Conservation (phyloP, 495 filamentous ascomycete species). For the Tetracladium setigerum region DNA sequence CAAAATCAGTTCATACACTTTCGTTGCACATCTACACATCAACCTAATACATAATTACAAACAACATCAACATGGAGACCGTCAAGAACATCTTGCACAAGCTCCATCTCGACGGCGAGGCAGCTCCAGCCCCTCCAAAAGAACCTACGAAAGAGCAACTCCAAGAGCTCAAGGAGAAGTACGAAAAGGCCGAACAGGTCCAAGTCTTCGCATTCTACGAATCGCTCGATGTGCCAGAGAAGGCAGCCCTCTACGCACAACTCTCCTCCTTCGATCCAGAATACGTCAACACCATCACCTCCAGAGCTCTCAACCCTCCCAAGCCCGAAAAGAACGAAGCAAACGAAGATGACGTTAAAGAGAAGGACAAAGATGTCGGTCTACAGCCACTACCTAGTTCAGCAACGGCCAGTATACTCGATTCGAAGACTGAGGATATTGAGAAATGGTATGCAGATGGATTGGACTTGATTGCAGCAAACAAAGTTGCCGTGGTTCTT, state of each 20-base stretch:
- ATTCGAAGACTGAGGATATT: conserved; percentile 74
- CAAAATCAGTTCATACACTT: too few species aligned
- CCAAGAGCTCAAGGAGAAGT: conserved; percentile 67
- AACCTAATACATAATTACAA: too few species aligned
- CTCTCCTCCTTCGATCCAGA: conserved; percentile 70
- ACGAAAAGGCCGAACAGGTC: conserved; percentile 69
- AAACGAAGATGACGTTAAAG: conserved; percentile 34
- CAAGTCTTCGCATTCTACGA: conserved; percentile 93
- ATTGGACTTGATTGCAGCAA: conserved; percentile 74
- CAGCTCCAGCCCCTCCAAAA: conserved; percentile 33
- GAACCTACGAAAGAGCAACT: conserved; percentile 69
- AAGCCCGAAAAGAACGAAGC: conserved; percentile 43
- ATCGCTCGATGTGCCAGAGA: conserved; percentile 60
- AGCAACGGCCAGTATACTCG: conserved; percentile 83
- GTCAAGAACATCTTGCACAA: conserved; percentile 45
- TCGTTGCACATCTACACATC: too few species aligned
- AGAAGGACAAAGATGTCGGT: conserved; percentile 41
- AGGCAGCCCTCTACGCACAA: conserved; percentile 74
- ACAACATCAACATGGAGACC: conserved; percentile 21
- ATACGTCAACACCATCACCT: conserved; percentile 75
- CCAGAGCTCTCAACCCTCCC: conserved; percentile 74
- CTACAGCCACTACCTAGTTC: conserved; percentile 89
- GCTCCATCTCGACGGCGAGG: conserved; percentile 41
- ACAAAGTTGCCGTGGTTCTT: conserved; percentile 90
- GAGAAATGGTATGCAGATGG: conserved; percentile 81